Percentiles rank a stretch among this genome's conserved stretches.
These are phyloP conservation scores for Ascochyta lentis DNA, from an alignment of 2,329 filamentous ascomycete genomes.

Conservation along the genomic window DNA sequence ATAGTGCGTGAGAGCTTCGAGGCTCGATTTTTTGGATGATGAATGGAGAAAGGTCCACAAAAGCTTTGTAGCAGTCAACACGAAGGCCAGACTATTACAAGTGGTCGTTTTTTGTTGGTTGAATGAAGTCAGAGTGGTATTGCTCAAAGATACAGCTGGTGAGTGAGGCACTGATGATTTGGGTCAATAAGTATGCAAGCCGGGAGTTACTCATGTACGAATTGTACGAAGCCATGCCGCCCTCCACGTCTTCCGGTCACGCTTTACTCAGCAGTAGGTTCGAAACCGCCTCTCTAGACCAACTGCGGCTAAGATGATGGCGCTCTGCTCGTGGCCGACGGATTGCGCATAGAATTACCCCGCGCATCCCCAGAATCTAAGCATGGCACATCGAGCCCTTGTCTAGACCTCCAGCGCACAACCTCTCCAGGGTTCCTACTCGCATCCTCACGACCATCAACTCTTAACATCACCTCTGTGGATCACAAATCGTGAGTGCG, in stretches of 20 bases:
- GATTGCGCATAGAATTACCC: background rate
- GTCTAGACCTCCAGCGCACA: background rate
- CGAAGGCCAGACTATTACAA: background rate
- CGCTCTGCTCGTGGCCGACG: background rate
- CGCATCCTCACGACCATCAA: background rate
- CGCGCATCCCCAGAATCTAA: background rate
- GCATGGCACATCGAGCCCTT: background rate
- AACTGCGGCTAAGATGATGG: background rate
- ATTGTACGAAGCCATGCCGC: background rate
- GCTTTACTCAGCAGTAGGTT: background rate
- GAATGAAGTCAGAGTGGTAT: too few relatives aligned
- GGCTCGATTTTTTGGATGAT: background rate
- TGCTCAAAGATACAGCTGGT: background rate
- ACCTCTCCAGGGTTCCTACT: background rate
- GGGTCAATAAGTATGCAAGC: background rate
- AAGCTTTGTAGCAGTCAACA: background rate
- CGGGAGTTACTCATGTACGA: slow-evolving; percentile 1
- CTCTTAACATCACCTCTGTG: too few relatives aligned
- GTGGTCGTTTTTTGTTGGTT: too few relatives aligned
- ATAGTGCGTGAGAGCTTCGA: background rate
- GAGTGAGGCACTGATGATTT: background rate
- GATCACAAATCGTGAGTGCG: too few relatives aligned
- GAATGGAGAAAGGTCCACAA: too few relatives aligned
- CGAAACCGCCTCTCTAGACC: background rate
- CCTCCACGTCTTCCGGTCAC: background rate